Evolutionary conservation across 2,329 filamentous ascomycete species (phyloP).

Genomic region (Talaromyces atroroseus): DNA sequence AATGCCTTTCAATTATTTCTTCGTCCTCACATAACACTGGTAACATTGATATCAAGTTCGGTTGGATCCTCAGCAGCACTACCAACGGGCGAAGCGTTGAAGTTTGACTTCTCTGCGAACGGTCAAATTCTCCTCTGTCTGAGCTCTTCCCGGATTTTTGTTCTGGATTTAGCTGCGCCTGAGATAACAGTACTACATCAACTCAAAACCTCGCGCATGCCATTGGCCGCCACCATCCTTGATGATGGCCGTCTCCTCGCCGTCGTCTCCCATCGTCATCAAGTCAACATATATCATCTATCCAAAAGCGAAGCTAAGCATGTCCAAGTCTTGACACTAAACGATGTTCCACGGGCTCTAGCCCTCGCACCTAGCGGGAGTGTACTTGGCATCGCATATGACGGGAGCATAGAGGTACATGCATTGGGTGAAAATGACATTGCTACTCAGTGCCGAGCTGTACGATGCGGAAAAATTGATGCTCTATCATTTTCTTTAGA

Average conservation of each 20-base stretch:
- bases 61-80: slow-evolving; percentile 75
- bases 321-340: slow-evolving; percentile 68
- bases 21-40: slow-evolving; percentile 62
- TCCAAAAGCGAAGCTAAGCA: slow-evolving; percentile 59
- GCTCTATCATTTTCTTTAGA: slow-evolving; percentile 69
- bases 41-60: slow-evolving; percentile 77
- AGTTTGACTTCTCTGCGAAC: slow-evolving; percentile 71
- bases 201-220: slow-evolving; percentile 71
- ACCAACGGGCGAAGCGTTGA: slow-evolving; percentile 78
- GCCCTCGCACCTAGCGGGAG: slow-evolving; percentile 75
- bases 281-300: slow-evolving; percentile 80
- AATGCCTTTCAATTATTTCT: slow-evolving; percentile 73
- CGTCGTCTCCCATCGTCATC: slow-evolving; percentile 74
- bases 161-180: slow-evolving; percentile 61
- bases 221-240: slow-evolving; percentile 69
- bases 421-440: slow-evolving; percentile 62
- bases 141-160: slow-evolving; percentile 78
- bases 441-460: slow-evolving; percentile 63
- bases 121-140: slow-evolving; percentile 72
- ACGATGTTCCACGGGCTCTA: slow-evolving; percentile 72
- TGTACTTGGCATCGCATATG: slow-evolving; percentile 77
- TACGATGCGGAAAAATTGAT: slow-evolving; percentile 74
- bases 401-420: slow-evolving; percentile 82
- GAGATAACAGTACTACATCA: slow-evolving; percentile 65
- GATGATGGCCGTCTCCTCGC: slow-evolving; percentile 73